A percentile compares a stretch with the other conserved stretches of the same genome.
phyloP scores from a whole-genome alignment of 441 rosid genomes.

The Aleurites moluccanus region DNA sequence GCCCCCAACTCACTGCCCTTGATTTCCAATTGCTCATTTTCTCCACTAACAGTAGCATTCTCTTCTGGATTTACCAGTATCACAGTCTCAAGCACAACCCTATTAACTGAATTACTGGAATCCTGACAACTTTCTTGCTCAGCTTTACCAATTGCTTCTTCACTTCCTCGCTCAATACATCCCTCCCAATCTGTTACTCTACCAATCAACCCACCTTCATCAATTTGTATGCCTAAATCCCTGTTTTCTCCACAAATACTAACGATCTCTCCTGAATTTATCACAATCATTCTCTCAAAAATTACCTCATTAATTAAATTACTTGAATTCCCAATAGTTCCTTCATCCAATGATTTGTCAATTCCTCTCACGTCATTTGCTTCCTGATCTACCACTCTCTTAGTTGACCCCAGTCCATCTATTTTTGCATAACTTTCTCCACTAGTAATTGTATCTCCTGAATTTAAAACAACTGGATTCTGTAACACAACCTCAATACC shows the following conservation, averaged over 20 bases:
- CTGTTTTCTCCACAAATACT: conserved; percentile 27
- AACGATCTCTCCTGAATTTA: conserved; percentile 23
- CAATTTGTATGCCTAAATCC: conserved; percentile 21
- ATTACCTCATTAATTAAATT: conserved; percentile 21
- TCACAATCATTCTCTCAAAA: conserved; percentile 29
- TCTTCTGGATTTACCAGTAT: conserved; percentile 34
- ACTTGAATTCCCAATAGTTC: conserved; percentile 29
- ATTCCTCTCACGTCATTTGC: conserved; percentile 17
- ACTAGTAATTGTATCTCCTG: conserved; percentile 21
- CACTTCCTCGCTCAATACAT: conserved; percentile 18
- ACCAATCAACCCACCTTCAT: conserved; percentile 25
- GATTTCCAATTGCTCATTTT: conserved; percentile 22
- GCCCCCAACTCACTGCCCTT: conserved; percentile 24
- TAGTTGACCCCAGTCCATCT: conserved; percentile 24
- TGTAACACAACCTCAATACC: conserved; percentile 27
- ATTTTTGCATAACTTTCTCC: conserved; percentile 25
- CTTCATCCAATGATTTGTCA: conserved; percentile 18
- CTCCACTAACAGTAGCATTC: conserved; percentile 26
- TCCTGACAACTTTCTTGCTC: conserved; percentile 32
- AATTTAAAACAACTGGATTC: conserved; percentile 26
- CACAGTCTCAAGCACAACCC: conserved; percentile 32
- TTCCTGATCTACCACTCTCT: conserved; percentile 24
- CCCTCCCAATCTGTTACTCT: conserved; percentile 15
- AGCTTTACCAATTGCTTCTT: conserved; percentile 27
- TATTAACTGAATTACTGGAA: conserved; percentile 25